Base-by-base conservation (phyloP, 768 basidiomycete genomes). In the Coprinopsis sp. region DNA sequence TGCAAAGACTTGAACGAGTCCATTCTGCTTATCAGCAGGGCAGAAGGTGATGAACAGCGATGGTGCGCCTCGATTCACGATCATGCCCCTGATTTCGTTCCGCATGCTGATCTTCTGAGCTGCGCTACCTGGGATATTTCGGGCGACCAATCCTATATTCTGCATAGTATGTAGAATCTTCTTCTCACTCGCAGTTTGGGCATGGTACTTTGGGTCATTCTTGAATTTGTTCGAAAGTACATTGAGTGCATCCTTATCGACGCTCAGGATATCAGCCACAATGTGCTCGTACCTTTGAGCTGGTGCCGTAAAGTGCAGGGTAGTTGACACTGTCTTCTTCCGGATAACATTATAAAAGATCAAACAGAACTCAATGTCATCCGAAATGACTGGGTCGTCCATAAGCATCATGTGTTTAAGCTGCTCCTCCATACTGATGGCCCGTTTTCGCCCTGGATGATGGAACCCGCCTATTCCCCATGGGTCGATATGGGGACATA, bases 1-100 rank as follows among this genome's bases (percentile, higher is more conserved):
- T 1, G 49, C 41, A 13, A 59, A 40, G 2, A 57, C n/a, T 0
- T 51, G 33, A 2, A 60, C 51, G 2, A 60, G 23, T 0, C 50
- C 53, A 42, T 58, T 41, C 25, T 53, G 44, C 0, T 52, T 40
- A 36, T 60, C 58, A 3, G 58, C 50, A 13, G 58, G 58, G 38
- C 56, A 58, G 3, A 60, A n/a, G 6, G 57, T 60, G 4, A 60
- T 16, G 33, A 58, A 60, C 8, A 60, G 24, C 1, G 53, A 49
- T 3, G 59, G 57, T 0, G 55, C 33, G 6, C 59, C 59, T 3
- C 30, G 5, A 4, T 45, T 23, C 18, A 37, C 44, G 1, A 60
- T 57, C 14, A 58, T 1, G 0, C 27, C 45, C 2, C 59, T 33
- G 4, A 60, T 58, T 29, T 60, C 47, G 33, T 60, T 60, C 11